Conservation (phyloP, 371 early-diverging fungal species). For the Lichtheimia ornata region DNA sequence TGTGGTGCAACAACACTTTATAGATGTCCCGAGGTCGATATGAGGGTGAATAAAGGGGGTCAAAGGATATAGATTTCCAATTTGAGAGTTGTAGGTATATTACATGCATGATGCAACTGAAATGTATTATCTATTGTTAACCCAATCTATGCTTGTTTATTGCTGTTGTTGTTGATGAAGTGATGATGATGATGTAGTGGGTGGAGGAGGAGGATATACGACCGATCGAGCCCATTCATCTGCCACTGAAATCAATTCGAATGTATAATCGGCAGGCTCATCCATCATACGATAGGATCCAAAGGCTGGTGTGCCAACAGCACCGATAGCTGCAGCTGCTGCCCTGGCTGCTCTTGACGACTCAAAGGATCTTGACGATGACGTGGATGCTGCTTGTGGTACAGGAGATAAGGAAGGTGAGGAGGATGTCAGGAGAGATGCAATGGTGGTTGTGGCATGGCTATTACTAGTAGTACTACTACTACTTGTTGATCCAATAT, state of each 20-base stretch:
- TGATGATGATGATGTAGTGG: too few species aligned
- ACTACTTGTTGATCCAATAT: too few species aligned
- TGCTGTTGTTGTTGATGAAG: too few species aligned
- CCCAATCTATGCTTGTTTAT: too few species aligned
- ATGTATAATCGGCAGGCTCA: slow-evolving; percentile 54
- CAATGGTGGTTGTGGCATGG: background rate
- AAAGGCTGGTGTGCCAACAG: slow-evolving; percentile 17
- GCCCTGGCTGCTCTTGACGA: slow-evolving; percentile 20
- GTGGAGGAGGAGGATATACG: slow-evolving; percentile 26
- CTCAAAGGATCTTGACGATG: background rate
- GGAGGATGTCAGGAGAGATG: background rate
- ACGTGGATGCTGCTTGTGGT: slow-evolving; percentile 2
- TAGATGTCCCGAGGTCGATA: too few species aligned
- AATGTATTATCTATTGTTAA: too few species aligned
- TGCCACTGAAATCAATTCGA: slow-evolving; percentile 52
- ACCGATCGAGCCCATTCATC: slow-evolving; percentile 55
- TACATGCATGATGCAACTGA: too few species aligned
- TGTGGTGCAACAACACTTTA: too few species aligned
- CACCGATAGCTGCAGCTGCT: slow-evolving; percentile 28
- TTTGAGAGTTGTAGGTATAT: too few species aligned
- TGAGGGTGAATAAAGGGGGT: too few species aligned
- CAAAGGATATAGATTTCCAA: too few species aligned
- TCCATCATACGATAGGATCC: slow-evolving; percentile 25
- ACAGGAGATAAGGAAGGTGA: background rate
- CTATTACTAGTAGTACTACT: too few species aligned